phyloP scores from a whole-genome alignment of 306 rosid genomes.

The Calophaca sinica region DNA sequence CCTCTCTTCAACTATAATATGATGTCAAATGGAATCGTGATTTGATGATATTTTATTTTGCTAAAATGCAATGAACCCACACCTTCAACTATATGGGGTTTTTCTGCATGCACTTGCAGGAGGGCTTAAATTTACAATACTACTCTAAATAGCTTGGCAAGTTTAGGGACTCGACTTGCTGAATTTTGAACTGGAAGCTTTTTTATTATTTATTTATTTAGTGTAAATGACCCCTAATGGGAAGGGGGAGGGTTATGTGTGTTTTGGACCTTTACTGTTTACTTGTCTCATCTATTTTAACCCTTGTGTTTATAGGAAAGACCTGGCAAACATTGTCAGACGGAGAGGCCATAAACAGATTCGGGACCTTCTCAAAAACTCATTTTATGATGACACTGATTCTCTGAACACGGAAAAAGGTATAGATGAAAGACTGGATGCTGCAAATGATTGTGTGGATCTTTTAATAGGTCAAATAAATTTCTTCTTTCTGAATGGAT shows the following conservation, averaged over 20 bases:
- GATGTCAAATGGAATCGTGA: neutral
- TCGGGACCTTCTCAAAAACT: slow-evolving; percentile 65
- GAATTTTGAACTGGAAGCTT: neutral
- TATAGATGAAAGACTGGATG: slow-evolving; percentile 44
- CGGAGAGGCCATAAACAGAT: slow-evolving; percentile 86
- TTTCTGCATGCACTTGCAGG: neutral
- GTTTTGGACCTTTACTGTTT: neutral
- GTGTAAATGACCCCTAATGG: neutral
- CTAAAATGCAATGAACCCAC: neutral
- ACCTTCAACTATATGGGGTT: neutral
- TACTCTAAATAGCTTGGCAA: neutral
- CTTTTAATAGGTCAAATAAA: slow-evolving; percentile 58
- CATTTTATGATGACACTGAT: slow-evolving; percentile 39
- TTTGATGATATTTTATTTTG: neutral
- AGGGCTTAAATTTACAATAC: slow-evolving; percentile 3
- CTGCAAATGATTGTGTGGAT: slow-evolving; percentile 40
- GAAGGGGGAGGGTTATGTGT: slow-evolving; percentile 1
- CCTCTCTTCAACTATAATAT: neutral
- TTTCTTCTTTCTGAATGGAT: slow-evolving; percentile 40
- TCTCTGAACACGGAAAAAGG: slow-evolving; percentile 39
- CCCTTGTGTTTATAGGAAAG: slow-evolving; percentile 57
- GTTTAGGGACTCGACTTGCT: neutral
- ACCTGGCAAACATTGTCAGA: slow-evolving; percentile 89
- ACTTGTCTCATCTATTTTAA: neutral
- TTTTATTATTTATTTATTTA: neutral